These are phyloP conservation scores for Zymoseptoria tritici DNA, from an alignment of 2,329 filamentous ascomycete species.

Conservation along the genomic window DNA sequence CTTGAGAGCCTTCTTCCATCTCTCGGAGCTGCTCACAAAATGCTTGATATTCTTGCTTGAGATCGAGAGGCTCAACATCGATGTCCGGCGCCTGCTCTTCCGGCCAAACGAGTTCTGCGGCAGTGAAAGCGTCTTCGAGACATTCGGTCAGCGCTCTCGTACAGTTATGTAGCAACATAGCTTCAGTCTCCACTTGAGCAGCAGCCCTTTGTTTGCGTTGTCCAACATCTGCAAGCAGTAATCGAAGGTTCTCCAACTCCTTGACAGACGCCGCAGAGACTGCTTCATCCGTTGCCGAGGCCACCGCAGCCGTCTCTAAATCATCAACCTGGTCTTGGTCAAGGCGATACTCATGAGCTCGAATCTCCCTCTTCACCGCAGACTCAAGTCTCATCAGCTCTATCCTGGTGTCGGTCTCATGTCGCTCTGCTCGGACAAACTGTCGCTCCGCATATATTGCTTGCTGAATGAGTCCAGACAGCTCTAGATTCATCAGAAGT, in stretches of 20 bases:
- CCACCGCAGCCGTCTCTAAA: no score
- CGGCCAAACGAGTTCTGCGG: constrained; percentile 2
- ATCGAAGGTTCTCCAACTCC: constrained; percentile 1
- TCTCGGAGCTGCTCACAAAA: background rate
- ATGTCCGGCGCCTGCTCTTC: background rate
- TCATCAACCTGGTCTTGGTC: no score
- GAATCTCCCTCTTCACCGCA: no score
- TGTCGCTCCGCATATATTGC: constrained; percentile 5
- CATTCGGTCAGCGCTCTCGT: constrained; percentile 1
- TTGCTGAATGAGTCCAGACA: constrained; percentile 6
- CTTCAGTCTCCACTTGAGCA: no score
- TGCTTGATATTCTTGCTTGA: constrained; percentile 9
- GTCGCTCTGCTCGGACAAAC: background rate
- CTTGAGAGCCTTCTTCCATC: background rate
- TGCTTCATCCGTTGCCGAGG: no score
- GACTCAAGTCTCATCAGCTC: no score
- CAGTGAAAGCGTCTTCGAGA: constrained; percentile 11
- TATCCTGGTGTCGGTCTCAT: no score
- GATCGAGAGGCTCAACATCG: constrained; percentile 2
- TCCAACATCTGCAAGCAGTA: constrained; percentile 2
- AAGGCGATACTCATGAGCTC: background rate
- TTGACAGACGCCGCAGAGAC: background rate
- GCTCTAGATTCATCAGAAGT: constrained; percentile 9
- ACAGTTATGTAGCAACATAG: background rate
- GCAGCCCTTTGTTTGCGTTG: no score